Evolutionary conservation across 176 grass and related monocot species (phyloP).

Genomic region (Oryza nivara): DNA sequence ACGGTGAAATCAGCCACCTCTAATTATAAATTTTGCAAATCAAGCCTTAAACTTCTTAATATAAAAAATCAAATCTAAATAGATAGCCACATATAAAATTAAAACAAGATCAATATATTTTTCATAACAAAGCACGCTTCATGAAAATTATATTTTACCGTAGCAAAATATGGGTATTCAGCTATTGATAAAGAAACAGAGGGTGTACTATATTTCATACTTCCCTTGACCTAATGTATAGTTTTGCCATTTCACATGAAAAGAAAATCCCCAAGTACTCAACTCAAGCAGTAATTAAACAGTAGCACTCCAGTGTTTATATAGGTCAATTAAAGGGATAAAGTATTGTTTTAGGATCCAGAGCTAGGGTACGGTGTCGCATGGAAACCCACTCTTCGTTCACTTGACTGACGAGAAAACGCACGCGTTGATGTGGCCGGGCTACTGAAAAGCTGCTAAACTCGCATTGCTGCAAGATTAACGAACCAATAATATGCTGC

Average conservation of each 20-base stretch:
- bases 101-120: too few species aligned
- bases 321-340: not conserved
- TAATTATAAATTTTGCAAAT: too few species aligned
- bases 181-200: too few species aligned
- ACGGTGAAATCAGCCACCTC: rapidly evolving
- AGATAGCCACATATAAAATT: too few species aligned
- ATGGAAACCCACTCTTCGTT: not conserved
- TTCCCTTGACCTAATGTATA: too few species aligned
- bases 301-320: not conserved
- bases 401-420: not conserved
- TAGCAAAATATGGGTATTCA: too few species aligned
- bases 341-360: not conserved
- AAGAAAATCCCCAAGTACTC: not conserved
- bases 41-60: too few species aligned
- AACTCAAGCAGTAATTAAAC: not conserved
- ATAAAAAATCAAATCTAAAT: too few species aligned
- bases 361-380: not conserved
- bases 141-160: too few species aligned
- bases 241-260: not conserved
- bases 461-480: slow-evolving; percentile 45
- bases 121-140: too few species aligned
- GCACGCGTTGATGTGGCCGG: not conserved
- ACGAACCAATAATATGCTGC: slow-evolving; percentile 54
- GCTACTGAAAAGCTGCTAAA: slow-evolving; percentile 40
- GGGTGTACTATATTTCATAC: too few species aligned